phyloP scores from a whole-genome alignment of 768 basidiomycete species.

The Imleria badia region DNA sequence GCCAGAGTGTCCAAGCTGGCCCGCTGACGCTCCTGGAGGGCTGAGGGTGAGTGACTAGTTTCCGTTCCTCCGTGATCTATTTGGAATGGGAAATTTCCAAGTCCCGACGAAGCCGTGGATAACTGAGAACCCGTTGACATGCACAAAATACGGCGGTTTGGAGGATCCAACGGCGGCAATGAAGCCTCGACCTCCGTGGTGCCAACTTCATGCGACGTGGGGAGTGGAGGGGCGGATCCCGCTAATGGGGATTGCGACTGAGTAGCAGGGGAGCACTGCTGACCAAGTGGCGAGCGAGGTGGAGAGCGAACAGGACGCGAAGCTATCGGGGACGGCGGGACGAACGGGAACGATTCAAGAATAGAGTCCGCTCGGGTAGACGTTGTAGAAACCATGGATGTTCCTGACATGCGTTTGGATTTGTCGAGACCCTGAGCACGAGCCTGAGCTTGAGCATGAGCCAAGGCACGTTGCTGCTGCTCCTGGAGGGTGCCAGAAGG shows the following conservation, averaged over 20 bases:
- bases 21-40: slow-evolving; percentile 52
- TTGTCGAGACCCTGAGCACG: slow-evolving; percentile 51
- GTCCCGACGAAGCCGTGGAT: slow-evolving; percentile 76
- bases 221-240: background rate
- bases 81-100: slow-evolving; percentile 85
- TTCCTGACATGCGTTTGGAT: slow-evolving; percentile 55
- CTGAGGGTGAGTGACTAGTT: slow-evolving; percentile 31
- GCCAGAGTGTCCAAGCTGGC: slow-evolving; percentile 86
- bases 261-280: slow-evolving; percentile 47
- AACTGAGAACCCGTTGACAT: slow-evolving; percentile 75
- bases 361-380: slow-evolving; percentile 82
- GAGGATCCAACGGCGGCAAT: slow-evolving; percentile 38
- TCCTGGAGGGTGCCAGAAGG: slow-evolving; percentile 48
- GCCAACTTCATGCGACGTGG: slow-evolving; percentile 6
- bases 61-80: slow-evolving; percentile 63
- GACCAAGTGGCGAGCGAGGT: slow-evolving; percentile 67
- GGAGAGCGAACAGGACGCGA: slow-evolving; percentile 73
- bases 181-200: slow-evolving; percentile 34
- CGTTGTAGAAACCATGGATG: slow-evolving; percentile 64
- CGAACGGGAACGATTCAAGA: slow-evolving; percentile 84
- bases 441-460: slow-evolving; percentile 59
- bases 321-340: slow-evolving; percentile 88
- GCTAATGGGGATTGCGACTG: slow-evolving; percentile 7
- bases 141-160: slow-evolving; percentile 60
- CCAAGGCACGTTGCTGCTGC: slow-evolving; percentile 65